Evolutionary conservation across 2,329 filamentous ascomycete species (phyloP).

Genomic region (Exserohilum turcica): DNA sequence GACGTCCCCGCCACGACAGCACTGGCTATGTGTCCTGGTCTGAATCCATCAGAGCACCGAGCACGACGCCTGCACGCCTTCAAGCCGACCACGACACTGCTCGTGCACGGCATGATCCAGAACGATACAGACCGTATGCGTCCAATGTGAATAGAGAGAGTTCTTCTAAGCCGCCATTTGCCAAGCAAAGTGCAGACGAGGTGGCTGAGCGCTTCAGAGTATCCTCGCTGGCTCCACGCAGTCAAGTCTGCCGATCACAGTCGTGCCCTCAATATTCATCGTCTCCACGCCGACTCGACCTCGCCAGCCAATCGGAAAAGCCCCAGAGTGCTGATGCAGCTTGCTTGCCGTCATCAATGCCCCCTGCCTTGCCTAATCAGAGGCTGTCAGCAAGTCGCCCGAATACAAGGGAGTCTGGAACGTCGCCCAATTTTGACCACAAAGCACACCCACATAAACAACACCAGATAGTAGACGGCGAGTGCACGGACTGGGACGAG

Average conservation of each 20-base stretch:
- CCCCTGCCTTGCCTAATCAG: constrained; percentile 14
- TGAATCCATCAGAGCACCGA: constrained; percentile 42
- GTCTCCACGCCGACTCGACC: constrained; percentile 24
- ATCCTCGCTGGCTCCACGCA: constrained; percentile 27
- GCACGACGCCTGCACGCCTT: constrained; percentile 15
- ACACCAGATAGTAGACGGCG: neutral
- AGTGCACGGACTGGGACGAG: neutral
- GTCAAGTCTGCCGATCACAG: constrained; percentile 27
- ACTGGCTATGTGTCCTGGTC: constrained; percentile 51
- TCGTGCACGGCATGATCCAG: constrained; percentile 13
- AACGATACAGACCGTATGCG: neutral
- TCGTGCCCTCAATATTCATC: constrained; percentile 30
- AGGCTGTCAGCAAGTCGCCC: neutral
- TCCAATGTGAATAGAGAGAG: constrained; percentile 3
- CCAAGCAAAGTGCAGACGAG: constrained; percentile 11
- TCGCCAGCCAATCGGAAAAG: constrained; percentile 16
- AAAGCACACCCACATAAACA: neutral
- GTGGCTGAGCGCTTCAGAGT: constrained; percentile 18
- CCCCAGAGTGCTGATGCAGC: constrained; percentile 8
- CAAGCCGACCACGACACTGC: neutral
- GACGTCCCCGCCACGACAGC: constrained; percentile 36
- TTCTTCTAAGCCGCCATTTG: constrained; percentile 10
- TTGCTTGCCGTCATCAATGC: constrained; percentile 26
- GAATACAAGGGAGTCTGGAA: neutral
- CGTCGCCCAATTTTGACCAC: neutral